These are phyloP conservation scores for Solanum ossicruentum DNA, from an alignment of 257 asterid genomes.

Conservation along the genomic window DNA sequence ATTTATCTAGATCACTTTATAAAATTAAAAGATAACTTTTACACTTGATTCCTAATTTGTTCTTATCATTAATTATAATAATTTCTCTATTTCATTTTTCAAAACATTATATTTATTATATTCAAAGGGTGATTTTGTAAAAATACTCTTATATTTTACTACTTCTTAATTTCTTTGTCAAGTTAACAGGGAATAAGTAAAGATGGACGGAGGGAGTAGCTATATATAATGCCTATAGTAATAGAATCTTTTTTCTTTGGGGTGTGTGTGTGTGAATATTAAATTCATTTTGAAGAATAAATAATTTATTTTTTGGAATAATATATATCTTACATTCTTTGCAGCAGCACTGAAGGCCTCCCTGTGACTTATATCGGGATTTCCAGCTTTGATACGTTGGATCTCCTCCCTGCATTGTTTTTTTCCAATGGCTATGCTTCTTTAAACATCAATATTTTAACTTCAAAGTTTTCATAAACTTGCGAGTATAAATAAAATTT, in stretches of 20 bases:
- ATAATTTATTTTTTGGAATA: not conserved
- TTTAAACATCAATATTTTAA: not conserved
- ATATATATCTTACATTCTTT: conserved; percentile 60
- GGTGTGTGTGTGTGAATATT: not conserved
- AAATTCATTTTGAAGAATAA: not conserved
- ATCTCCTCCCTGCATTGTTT: conserved; percentile 79
- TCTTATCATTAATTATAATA: too few species aligned
- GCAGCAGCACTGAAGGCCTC: conserved; percentile 99
- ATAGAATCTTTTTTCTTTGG: not conserved
- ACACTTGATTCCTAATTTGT: too few species aligned
- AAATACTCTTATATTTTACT: too few species aligned
- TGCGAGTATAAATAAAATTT: too few species aligned
- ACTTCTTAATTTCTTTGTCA: too few species aligned
- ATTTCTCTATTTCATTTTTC: too few species aligned
- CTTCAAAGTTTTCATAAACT: too few species aligned
- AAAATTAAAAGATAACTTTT: too few species aligned
- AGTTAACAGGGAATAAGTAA: too few species aligned
- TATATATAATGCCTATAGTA: not conserved
- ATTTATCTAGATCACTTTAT: accelerated
- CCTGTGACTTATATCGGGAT: conserved; percentile 99
- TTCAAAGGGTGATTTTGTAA: too few species aligned
- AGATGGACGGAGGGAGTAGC: not conserved
- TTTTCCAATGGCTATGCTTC: not conserved
- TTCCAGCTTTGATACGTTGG: conserved; percentile 99
- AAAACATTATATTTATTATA: too few species aligned